phyloP scores from a whole-genome alignment of 1,284 basidiomycete genomes.

The Ustilago vetiveriae region DNA sequence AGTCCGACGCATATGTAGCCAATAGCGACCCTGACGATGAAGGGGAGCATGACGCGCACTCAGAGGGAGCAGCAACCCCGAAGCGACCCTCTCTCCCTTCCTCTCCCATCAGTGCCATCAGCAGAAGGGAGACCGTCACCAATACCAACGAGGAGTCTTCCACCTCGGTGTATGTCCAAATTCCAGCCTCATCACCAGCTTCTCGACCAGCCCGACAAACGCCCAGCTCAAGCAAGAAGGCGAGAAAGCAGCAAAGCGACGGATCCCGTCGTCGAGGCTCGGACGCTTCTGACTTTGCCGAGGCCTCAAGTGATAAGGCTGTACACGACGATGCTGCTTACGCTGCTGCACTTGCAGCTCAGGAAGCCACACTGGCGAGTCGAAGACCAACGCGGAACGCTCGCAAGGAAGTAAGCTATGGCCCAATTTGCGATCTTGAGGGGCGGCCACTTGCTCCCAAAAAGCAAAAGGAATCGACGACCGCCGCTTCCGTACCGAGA shows the following conservation, averaged over 20 bases:
- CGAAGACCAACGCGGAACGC: constrained; percentile 23
- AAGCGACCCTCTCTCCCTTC: constrained; percentile 1
- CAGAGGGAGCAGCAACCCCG: not conserved
- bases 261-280: constrained; percentile 10
- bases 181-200: constrained; percentile 16
- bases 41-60: not conserved
- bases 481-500: constrained; percentile 4
- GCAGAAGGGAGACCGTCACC: not conserved
- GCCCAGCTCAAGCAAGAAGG: constrained; percentile 7
- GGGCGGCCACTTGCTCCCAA: constrained; percentile 21
- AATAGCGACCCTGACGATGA: constrained; percentile 29
- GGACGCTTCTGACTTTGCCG: constrained; percentile 8
- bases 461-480: constrained; percentile 1
- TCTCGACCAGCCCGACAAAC: constrained; percentile 1
- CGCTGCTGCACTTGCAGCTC: constrained; percentile 30
- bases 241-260: constrained; percentile 11
- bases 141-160: not conserved
- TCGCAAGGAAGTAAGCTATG: constrained; percentile 34
- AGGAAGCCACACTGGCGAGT: constrained; percentile 29
- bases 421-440: constrained; percentile 32
- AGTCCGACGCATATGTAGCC: constrained; percentile 7
- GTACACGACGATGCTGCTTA: constrained; percentile 34
- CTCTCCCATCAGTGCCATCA: not conserved
- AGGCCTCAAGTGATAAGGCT: not conserved
- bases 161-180: constrained; percentile 21